phyloP scores from a whole-genome alignment of 768 basidiomycete species.

The Trametes villosa region DNA sequence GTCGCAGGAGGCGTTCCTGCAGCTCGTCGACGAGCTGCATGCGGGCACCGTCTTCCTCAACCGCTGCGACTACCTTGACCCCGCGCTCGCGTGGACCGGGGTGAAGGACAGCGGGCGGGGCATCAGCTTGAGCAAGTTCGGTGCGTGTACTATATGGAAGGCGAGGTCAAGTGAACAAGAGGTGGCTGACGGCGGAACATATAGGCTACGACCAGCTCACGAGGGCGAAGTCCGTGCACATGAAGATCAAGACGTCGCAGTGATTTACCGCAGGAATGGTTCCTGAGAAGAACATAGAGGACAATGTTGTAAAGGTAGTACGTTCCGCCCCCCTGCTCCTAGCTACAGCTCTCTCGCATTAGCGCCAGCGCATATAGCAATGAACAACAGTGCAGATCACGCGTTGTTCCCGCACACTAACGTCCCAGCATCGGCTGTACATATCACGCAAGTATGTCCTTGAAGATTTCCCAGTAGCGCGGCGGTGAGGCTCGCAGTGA shows the following conservation, averaged over 20 bases:
- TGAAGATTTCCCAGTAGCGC: too few relatives aligned
- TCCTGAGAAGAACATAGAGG: not conserved
- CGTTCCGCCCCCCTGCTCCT: too few relatives aligned
- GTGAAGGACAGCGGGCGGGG: slow-evolving; percentile 94
- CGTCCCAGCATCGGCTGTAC: too few relatives aligned
- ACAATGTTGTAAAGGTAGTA: too few relatives aligned
- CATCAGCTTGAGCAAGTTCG: slow-evolving; percentile 87
- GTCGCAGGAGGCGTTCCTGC: slow-evolving; percentile 72
- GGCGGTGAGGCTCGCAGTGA: too few relatives aligned
- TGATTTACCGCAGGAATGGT: not conserved
- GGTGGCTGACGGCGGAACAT: not conserved
- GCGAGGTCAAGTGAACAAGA: not conserved
- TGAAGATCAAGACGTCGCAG: slow-evolving; percentile 68
- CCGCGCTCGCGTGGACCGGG: slow-evolving; percentile 93
- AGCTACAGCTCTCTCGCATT: too few relatives aligned
- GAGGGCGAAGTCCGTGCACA: slow-evolving; percentile 77
- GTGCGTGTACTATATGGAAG: slow-evolving; percentile 47
- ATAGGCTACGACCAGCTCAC: slow-evolving; percentile 87
- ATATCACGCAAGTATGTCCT: too few relatives aligned
- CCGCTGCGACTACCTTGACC: slow-evolving; percentile 89
- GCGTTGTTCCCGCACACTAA: too few relatives aligned
- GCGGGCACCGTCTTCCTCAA: slow-evolving; percentile 96
- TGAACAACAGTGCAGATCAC: too few relatives aligned
- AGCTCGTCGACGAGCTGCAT: slow-evolving; percentile 71
- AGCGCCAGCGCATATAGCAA: too few relatives aligned